Conservation (phyloP, 176 grass and related monocot species). For the Pharus latifolius region DNA sequence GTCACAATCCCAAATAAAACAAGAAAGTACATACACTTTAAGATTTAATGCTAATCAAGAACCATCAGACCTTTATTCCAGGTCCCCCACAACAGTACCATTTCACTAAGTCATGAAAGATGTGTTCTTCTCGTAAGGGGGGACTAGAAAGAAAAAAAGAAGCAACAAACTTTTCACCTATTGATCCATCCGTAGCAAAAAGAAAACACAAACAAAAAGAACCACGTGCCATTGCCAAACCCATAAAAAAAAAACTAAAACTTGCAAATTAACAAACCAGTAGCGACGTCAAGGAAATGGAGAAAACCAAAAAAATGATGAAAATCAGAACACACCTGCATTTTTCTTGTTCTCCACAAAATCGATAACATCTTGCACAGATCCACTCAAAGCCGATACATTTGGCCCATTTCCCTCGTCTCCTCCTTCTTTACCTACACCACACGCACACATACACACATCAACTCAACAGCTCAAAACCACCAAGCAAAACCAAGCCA, state of each 20-base stretch:
- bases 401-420: background rate
- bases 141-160: constrained; percentile 13
- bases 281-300: too few relatives aligned
- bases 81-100: constrained; percentile 13
- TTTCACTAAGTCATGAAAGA: constrained; percentile 17
- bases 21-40: constrained; percentile 32
- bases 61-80: constrained; percentile 13
- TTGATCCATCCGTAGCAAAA: background rate
- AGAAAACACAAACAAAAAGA: constrained; percentile 15
- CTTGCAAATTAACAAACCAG: too few relatives aligned
- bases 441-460: background rate
- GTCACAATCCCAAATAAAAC: background rate
- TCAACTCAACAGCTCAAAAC: background rate
- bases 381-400: constrained; percentile 12
- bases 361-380: background rate
- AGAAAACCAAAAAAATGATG: background rate
- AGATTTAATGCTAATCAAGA: constrained; percentile 25
- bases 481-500: background rate
- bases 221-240: background rate
- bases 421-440: background rate
- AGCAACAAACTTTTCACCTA: constrained; percentile 21
- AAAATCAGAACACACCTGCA: background rate
- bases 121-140: background rate
- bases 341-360: background rate
- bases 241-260: background rate